Evolutionary conservation across 257 asterid genomes (phyloP), one percentile per base, ranked within the genome.

Genomic region (Primulina huaijiensis): DNA sequence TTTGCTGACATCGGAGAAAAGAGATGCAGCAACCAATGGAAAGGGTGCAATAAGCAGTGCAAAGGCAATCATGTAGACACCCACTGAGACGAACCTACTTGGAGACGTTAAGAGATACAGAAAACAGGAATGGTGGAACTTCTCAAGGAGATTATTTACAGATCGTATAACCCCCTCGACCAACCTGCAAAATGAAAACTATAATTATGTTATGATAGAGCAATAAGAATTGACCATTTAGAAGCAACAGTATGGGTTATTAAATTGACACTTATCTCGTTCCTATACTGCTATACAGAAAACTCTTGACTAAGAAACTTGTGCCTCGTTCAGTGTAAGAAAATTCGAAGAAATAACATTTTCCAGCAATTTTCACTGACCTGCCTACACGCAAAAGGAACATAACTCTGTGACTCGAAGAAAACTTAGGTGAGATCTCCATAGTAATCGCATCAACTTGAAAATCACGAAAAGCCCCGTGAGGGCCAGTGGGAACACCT

Each of bases 401-500:
- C 79, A 69, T 72, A 74, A 63, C 76, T 70, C 81, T 77, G 67
- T 87, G 80, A 79, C 83, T 83, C 34, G 89, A 72, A 57, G 86
- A 79, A 58, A 75, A 71, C 76, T 78, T 89, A 20, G 84, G 81
- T 34, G 90, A 91, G 75, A 94, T 74, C 76, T 94, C 97, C 87
- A 94, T 75, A 43, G 99, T 94, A 65, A 94, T 82, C 50, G 97
- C 89, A 78, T 94, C 99, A 72, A 93, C 92, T 83, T 93, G 99
- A 82, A 82, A 91, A 78, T 94, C 99, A 77, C 95, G 96, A 84
- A 94, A 94, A 75, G 96, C 96, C 56, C 99, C 96, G 67, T 94
- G 99, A 12, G 97, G 83, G 68, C 99, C 99, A 2, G 99, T 91
- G 67, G 97, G 99, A 77, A 91, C 84, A 71, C 99, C 99, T 65